Base-by-base conservation (phyloP, 148 eudicot species). In the Chenopodium berlandieri region DNA sequence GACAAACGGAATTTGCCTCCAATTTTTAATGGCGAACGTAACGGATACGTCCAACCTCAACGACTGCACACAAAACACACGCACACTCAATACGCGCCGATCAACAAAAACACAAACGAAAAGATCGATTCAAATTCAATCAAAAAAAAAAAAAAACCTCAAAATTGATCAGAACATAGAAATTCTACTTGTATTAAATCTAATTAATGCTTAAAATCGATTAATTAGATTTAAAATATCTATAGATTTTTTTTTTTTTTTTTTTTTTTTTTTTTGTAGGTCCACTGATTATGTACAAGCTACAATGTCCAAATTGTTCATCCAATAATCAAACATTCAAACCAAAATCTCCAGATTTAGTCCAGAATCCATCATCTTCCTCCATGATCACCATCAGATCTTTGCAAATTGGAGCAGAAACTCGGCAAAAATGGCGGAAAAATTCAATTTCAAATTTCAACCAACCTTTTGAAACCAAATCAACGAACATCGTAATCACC, bases 161-260 rank as follows among this genome's bases (percentile, higher is more conserved):
- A 47, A 84, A 79, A 74, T 52, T 62, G 83, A 71, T 84, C 70
- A 67, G 47, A 71, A 56, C 70, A 23, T 37, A 47, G 27, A 79
- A 58, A 62, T 71, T 78, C 82, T 74, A 78, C 75, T 23, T 19
- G 9, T 44, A 64, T 85, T 67, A 78, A 74, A 78, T 68, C 87
- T 74, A 85, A 85, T 85, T 78, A 85, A 78, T 58, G 9, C 87
- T 74, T 58, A 73, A 81, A 78, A 85, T 23, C 16, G 87, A 77
- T 85, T 81, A 85, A 85, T 85, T 85, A 85, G 87, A 82, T 68
- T 85, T 58, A 56, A 78, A 60, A 10, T 74, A 17, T 17, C 37
- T 54, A 46, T 81, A 73, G 76, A 78, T 44, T 50, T 73, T 65
- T 30, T 81, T n/a, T 20, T 8, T 23, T 17, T 17, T 20, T 8